Conservation (phyloP, 1,284 basidiomycete species). For the Boletus smithii region DNA sequence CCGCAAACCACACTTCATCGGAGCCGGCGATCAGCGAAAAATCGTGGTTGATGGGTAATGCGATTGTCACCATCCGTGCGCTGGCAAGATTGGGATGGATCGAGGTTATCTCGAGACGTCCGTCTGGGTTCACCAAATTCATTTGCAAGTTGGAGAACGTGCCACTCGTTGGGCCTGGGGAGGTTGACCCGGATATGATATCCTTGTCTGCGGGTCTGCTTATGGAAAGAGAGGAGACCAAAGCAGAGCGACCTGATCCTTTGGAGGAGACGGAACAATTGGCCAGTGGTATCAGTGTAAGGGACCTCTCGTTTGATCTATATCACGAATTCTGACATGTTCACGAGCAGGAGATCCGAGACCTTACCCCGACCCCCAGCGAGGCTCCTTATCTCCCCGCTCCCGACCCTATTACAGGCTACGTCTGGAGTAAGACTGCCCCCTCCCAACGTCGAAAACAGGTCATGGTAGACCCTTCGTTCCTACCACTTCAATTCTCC, state of each 20-base stretch:
- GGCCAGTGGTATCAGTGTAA: conserved; percentile 11
- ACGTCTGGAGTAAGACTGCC: conserved; percentile 81
- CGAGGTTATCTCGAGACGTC: conserved; percentile 81
- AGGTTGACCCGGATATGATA: conserved; percentile 73
- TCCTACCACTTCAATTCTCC: conserved; percentile 85
- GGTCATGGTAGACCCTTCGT: conserved; percentile 83
- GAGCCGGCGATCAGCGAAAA: conserved; percentile 55
- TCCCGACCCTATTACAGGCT: conserved; percentile 72
- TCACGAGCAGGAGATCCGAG: conserved; percentile 23
- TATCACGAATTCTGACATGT: conserved; percentile 11
- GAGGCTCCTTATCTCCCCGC: conserved; percentile 30
- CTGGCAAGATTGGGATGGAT: conserved; percentile 84
- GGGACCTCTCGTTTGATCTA: background rate
- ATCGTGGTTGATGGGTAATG: conserved; percentile 87
- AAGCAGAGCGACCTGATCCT: conserved; percentile 29
- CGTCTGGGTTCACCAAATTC: conserved; percentile 87
- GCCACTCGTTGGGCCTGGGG: conserved; percentile 78
- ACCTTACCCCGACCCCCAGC: conserved; percentile 3
- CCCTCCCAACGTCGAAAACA: conserved; percentile 85
- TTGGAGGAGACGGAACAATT: conserved; percentile 9
- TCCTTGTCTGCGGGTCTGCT: conserved; percentile 71
- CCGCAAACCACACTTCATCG: conserved; percentile 27
- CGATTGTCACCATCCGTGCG: conserved; percentile 80
- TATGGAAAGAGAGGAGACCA: conserved; percentile 58
- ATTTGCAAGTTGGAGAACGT: conserved; percentile 91